A percentile compares a stretch with the other conserved stretches of the same genome.
phyloP scores from a whole-genome alignment of 257 asterid genomes.

The Petunia axillaris region DNA sequence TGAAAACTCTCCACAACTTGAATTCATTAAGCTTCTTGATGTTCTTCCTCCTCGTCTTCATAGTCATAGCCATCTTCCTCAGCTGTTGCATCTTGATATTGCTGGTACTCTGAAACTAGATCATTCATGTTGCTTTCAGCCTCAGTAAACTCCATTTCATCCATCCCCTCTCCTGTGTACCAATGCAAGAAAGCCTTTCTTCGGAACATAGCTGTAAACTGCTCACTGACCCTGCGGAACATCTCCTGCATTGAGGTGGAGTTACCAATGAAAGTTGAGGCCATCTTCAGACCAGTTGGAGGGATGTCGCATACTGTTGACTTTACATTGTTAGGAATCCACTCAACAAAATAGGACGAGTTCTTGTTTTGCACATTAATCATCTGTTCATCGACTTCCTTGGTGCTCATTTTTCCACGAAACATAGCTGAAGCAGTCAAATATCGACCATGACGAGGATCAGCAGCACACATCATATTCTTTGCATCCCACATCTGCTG shows the following conservation, averaged over 20 bases:
- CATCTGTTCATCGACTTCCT: conserved; percentile 25
- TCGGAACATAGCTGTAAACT: conserved; percentile 26
- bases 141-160: conserved; percentile 28
- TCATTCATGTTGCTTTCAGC: conserved; percentile 28
- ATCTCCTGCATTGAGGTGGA: conserved; percentile 26
- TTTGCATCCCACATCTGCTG: conserved; percentile 29
- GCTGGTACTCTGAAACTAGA: conserved; percentile 26
- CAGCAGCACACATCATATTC: conserved; percentile 28
- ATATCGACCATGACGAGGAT: conserved; percentile 30
- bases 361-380: conserved; percentile 26
- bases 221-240: conserved; percentile 28
- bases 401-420: conserved; percentile 27
- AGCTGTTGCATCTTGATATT: conserved; percentile 26
- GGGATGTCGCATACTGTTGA: conserved; percentile 25
- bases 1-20: not conserved
- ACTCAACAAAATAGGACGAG: conserved; percentile 24
- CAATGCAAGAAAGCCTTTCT: conserved; percentile 30
- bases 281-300: conserved; percentile 29
- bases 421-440: conserved; percentile 30
- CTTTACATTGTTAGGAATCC: conserved; percentile 24
- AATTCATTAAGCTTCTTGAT: not conserved
- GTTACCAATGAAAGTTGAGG: conserved; percentile 27
- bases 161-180: conserved; percentile 28
- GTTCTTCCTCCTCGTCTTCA: conserved; percentile 19
- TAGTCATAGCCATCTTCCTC: conserved; percentile 23